Evolutionary conservation across 2,329 filamentous ascomycete genomes (phyloP).

Genomic region (Stagonosporopsis cucurbitacearum): DNA sequence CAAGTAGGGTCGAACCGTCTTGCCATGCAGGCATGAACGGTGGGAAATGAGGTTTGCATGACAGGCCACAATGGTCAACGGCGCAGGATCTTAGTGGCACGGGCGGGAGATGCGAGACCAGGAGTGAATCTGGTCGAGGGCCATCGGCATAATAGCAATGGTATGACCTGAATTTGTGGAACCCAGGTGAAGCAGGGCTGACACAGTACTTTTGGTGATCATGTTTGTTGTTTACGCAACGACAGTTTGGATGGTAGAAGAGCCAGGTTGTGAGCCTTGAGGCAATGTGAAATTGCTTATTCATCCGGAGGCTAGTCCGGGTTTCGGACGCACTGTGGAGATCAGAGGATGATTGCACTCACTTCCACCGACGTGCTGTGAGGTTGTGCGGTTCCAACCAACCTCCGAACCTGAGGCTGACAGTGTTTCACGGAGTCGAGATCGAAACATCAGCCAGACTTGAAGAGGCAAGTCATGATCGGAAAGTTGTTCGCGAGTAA

Average conservation of each 20-base stretch:
- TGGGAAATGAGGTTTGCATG: slow-evolving; percentile 21
- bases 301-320: neutral
- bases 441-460: slow-evolving; percentile 12
- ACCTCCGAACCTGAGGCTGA: slow-evolving; percentile 10
- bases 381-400: neutral
- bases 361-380: neutral
- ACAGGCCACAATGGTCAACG: slow-evolving; percentile 6
- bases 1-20: neutral
- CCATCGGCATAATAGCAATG: slow-evolving; percentile 4
- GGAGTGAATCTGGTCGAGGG: slow-evolving; percentile 6
- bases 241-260: neutral
- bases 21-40: slow-evolving; percentile 16
- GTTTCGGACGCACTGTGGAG: neutral
- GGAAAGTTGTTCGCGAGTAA: neutral
- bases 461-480: slow-evolving; percentile 7
- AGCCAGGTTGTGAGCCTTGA: slow-evolving; percentile 1
- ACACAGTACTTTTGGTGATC: slow-evolving; percentile 11
- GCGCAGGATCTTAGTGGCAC: slow-evolving; percentile 5
- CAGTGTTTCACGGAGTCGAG: slow-evolving; percentile 12
- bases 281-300: neutral
- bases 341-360: slow-evolving; percentile 1
- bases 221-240: slow-evolving; percentile 6
- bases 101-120: slow-evolving; percentile 19
- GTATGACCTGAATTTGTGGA: slow-evolving; percentile 7
- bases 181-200: slow-evolving; percentile 4